These are phyloP conservation scores for Mortierella sp. DNA, from an alignment of 371 early-diverging fungal genomes.

Conservation along the genomic window DNA sequence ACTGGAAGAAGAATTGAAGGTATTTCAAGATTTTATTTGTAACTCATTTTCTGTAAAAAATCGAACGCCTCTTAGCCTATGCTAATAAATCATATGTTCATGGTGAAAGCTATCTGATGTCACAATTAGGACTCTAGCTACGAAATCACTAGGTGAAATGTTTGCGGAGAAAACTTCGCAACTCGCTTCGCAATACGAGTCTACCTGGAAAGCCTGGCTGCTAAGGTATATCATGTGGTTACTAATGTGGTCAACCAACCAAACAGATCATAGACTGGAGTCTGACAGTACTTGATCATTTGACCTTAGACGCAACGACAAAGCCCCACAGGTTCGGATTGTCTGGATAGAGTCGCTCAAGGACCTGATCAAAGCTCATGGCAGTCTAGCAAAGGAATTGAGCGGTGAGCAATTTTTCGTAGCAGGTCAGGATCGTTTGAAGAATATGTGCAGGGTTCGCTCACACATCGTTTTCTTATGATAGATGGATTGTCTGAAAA, in stretches of 20 bases:
- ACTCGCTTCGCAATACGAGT: conserved; percentile 80
- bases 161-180: conserved; percentile 79
- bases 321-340: conserved; percentile 73
- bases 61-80: background rate
- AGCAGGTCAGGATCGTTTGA: background rate
- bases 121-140: conserved; percentile 83
- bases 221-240: conserved; percentile 64
- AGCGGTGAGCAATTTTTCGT: conserved; percentile 62
- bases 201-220: conserved; percentile 91
- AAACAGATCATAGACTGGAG: background rate
- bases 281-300: background rate
- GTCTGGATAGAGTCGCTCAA: conserved; percentile 81
- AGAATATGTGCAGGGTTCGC: background rate
- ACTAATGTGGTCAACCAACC: background rate
- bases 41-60: background rate
- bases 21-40: conserved; percentile 26
- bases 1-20: conserved; percentile 92
- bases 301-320: conserved; percentile 80
- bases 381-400: conserved; percentile 76
- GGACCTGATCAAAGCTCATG: conserved; percentile 75
- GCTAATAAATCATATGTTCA: background rate
- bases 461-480: background rate
- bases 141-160: conserved; percentile 88
- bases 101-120: conserved; percentile 37
- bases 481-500: conserved; percentile 77